Conservation (phyloP, 257 asterid species). For the Parsonsia alboflavescens region DNA sequence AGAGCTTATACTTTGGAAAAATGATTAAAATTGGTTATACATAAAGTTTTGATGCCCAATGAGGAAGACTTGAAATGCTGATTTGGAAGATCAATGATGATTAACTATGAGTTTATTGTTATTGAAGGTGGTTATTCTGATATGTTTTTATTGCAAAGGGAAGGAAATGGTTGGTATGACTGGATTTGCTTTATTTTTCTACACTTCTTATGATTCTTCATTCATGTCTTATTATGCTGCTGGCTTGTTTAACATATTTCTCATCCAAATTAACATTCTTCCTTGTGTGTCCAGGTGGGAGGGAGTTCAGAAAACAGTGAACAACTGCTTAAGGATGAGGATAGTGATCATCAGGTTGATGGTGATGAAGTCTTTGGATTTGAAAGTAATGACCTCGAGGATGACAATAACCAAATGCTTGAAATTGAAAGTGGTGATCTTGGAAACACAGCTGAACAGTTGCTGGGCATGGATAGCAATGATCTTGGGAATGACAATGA, state of each 20-base stretch:
- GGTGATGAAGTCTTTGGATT: slow-evolving; percentile 25
- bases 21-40: background rate
- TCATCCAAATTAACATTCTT: background rate
- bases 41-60: background rate
- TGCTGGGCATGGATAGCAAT: slow-evolving; percentile 22
- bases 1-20: background rate
- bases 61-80: background rate
- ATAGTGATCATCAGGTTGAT: slow-evolving; percentile 19
- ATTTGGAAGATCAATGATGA: background rate
- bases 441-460: slow-evolving; percentile 22
- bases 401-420: slow-evolving; percentile 14
- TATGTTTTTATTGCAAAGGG: background rate
- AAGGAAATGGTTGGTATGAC: background rate
- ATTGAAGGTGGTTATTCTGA: background rate
- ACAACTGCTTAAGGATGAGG: slow-evolving; percentile 26
- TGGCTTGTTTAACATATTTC: background rate
- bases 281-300: slow-evolving; percentile 4
- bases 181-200: background rate
- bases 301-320: slow-evolving; percentile 28
- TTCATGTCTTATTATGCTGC: background rate
- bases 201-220: background rate
- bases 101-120: background rate
- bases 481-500: slow-evolving; percentile 21
- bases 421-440: slow-evolving; percentile 13
- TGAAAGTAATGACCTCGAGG: slow-evolving; percentile 23